Evolutionary conservation across 1,284 basidiomycete species (phyloP).

Genomic region (Schizophyllum commune): DNA sequence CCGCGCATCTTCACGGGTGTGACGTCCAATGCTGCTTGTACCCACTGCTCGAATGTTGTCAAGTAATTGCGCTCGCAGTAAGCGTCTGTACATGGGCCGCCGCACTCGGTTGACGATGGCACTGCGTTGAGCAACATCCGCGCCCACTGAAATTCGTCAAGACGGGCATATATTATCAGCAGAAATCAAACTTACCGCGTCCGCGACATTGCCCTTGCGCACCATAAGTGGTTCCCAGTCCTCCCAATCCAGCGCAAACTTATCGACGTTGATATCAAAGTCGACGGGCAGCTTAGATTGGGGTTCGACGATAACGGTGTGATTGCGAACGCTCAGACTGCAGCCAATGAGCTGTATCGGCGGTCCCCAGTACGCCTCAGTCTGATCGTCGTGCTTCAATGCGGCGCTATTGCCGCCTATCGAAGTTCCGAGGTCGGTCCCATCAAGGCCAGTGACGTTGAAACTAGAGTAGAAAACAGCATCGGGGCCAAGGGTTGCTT

Average conservation of each 20-base stretch:
- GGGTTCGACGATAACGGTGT: background rate
- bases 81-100: background rate
- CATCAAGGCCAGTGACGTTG: background rate
- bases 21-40: background rate
- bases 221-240: background rate
- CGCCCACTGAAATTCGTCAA: background rate
- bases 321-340: background rate
- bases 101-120: background rate
- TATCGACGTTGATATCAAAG: background rate
- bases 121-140: background rate
- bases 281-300: background rate
- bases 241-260: background rate
- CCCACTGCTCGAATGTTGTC: background rate
- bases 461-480: background rate
- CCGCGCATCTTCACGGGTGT: background rate
- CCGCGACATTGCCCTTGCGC: background rate
- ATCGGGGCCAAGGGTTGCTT: background rate
- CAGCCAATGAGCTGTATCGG: background rate
- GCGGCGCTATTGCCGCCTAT: background rate
- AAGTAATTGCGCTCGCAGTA: background rate
- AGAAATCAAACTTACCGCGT: background rate
- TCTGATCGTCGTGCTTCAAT: background rate
- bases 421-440: background rate
- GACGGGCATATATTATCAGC: background rate
- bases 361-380: background rate